Percentiles rank a stretch among this genome's conserved stretches.
phyloP scores from a whole-genome alignment of 257 asterid species.

The Nicotiana tomentosiformis region DNA sequence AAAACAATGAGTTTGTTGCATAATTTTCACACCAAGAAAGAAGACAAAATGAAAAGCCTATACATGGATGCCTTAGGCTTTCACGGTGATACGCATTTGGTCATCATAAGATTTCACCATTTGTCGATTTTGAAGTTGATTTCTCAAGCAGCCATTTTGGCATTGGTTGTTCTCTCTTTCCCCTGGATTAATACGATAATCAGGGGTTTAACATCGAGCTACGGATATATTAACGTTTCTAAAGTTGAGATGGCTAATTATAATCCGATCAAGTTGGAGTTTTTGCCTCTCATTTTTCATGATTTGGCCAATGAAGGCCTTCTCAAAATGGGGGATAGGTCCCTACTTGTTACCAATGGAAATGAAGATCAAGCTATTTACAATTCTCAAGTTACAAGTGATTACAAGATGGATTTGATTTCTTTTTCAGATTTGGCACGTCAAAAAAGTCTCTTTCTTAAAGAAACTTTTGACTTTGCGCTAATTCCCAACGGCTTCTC shows the following conservation, averaged over 20 bases:
- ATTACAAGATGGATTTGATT: slow-evolving; percentile 12
- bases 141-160: slow-evolving; percentile 19
- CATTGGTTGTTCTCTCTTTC: slow-evolving; percentile 26
- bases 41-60: slow-evolving; percentile 8
- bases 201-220: not conserved
- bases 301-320: slow-evolving; percentile 45
- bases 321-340: slow-evolving; percentile 26
- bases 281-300: slow-evolving; percentile 18
- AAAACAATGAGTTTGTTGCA: slow-evolving; percentile 14
- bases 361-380: not conserved
- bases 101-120: slow-evolving; percentile 13
- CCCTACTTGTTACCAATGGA: slow-evolving; percentile 11
- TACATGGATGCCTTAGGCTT: slow-evolving; percentile 2
- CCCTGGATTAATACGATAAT: slow-evolving; percentile 13
- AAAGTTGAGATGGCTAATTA: not conserved
- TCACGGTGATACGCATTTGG: not conserved
- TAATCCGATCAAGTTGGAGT: not conserved
- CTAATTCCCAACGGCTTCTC: slow-evolving; percentile 2
- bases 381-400: not conserved
- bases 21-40: not conserved
- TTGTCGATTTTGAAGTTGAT: slow-evolving; percentile 19
- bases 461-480: slow-evolving; percentile 18
- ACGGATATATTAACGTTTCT: not conserved
- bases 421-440: slow-evolving; percentile 1
- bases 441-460: not conserved